Base-by-base conservation (phyloP, 2,329 filamentous ascomycete species). In the Aspergillus candidus region DNA sequence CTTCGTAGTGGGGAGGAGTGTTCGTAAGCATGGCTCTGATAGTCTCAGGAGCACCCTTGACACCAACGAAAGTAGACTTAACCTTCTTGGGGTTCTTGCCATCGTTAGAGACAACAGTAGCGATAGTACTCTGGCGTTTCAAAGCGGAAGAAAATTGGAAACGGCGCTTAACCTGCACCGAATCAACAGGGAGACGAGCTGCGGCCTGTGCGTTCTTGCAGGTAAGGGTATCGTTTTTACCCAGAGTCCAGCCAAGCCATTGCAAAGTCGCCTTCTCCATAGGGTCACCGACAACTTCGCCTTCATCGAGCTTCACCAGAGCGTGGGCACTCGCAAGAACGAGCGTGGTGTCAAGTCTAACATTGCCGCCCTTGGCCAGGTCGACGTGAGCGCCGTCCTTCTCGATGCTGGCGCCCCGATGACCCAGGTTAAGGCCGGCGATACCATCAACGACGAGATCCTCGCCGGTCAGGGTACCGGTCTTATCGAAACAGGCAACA, bases 141-240 rank as follows among this genome's bases (percentile, higher is more conserved):
- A 98, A 76, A 3, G 89, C 84, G 32, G 93, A 98, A 6, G 93
- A 98, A 69, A 98, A 98, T 60, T 97, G 93, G 78, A 98, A 98
- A 50, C 93, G 85, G 52, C 93, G 86, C 72, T 93, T 94, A 66
- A 98, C 86, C 58, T 97, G 91, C 42, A 97, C 93, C 40, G 82
- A 82, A 46, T 94, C 88, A 10, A 27, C 22, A 33, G 77, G 59
- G 11, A 56, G 49, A 22, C 60, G 70, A 27, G 72, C 63, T 3
- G 69, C 62, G 10, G 73, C 67, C 4, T 56, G 44, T 27, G 51
- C 51, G 37, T 54, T 52, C 63, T 86, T 89, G 65, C 82, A 85
- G 22, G 81, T 81, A 12, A 98, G 78, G 29, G 79, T 83, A 59
- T 98, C 91, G 54, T 95, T 93, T 59, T 82, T 84, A 38, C 90